phyloP scores from a whole-genome alignment of 23 red algal species.

The Gracilaria domingensis region DNA sequence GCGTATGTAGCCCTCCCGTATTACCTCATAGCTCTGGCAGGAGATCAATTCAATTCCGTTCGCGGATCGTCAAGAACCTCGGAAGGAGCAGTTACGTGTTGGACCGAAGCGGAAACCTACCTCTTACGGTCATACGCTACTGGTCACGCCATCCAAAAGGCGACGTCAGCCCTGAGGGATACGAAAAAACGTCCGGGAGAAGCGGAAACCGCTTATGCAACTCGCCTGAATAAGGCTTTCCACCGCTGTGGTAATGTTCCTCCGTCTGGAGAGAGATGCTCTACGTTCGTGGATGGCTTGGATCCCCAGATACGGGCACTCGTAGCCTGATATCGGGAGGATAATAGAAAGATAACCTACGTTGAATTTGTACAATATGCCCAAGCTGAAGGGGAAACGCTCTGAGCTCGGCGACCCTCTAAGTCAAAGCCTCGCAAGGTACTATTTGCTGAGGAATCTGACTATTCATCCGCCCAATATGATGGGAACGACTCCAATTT shows the following conservation, averaged over 20 bases:
- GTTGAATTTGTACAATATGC: slow-evolving; percentile 17
- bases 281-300: slow-evolving; percentile 14
- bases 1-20: slow-evolving; percentile 26
- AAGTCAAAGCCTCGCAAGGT: neutral
- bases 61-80: neutral
- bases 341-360: neutral
- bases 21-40: slow-evolving; percentile 23
- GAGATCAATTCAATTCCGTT: slow-evolving; percentile 15
- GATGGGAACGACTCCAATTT: neutral
- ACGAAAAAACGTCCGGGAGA: neutral
- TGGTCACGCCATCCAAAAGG: neutral
- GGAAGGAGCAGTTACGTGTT: slow-evolving; percentile 21
- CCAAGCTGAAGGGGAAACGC: slow-evolving; percentile 13
- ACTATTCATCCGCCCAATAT: neutral
- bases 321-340: slow-evolving; percentile 11
- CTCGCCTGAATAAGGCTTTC: slow-evolving; percentile 21
- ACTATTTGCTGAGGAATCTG: neutral
- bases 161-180: neutral
- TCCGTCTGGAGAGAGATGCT: neutral
- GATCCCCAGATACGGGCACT: slow-evolving; percentile 1
- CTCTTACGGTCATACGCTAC: slow-evolving; percentile 29
- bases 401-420: neutral
- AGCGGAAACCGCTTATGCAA: slow-evolving; percentile 15
- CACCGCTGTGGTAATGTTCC: slow-evolving; percentile 35
- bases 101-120: slow-evolving; percentile 34